Evolutionary conservation across 2,329 filamentous ascomycete species (phyloP).

Genomic region (Aspergillus fijiensis): DNA sequence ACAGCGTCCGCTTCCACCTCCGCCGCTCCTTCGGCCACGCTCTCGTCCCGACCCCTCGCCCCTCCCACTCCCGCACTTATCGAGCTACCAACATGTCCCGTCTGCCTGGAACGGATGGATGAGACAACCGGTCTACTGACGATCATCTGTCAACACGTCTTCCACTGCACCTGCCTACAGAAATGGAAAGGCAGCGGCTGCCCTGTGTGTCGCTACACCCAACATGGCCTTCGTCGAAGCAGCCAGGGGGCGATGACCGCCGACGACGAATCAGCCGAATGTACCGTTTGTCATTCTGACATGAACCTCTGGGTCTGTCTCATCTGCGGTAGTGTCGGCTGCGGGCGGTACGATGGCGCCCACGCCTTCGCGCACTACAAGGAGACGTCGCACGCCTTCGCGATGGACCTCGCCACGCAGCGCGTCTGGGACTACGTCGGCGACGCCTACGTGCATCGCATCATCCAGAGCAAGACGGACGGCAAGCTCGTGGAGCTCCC

Average conservation of each 20-base stretch:
- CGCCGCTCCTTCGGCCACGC: constrained; percentile 42
- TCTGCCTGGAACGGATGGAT: constrained; percentile 97
- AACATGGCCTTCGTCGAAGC: constrained; percentile 53
- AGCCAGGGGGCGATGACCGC: constrained; percentile 52
- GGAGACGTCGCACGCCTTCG: constrained; percentile 83
- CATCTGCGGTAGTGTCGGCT: constrained; percentile 89
- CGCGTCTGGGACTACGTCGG: constrained; percentile 98
- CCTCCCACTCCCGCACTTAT: constrained; percentile 80
- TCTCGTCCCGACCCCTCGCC: constrained; percentile 62
- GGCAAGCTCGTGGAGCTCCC: constrained; percentile 92
- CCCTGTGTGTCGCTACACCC: constrained; percentile 89
- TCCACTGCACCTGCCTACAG: constrained; percentile 92
- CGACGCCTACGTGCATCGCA: constrained; percentile 91
- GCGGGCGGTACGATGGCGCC: constrained; percentile 88
- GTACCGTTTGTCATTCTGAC: constrained; percentile 74
- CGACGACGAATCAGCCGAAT: constrained; percentile 60
- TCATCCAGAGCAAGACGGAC: constrained; percentile 91
- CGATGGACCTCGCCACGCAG: constrained; percentile 88
- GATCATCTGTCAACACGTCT: constrained; percentile 95
- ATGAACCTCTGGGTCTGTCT: constrained; percentile 93
- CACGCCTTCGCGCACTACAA: constrained; percentile 95
- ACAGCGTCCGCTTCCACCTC: constrained; percentile 29
- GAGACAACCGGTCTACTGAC: constrained; percentile 93
- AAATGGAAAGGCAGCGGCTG: constrained; percentile 95
- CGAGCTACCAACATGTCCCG: constrained; percentile 91